Base-by-base conservation (phyloP, 1,284 basidiomycete species). In the Coniferiporia weirii region DNA sequence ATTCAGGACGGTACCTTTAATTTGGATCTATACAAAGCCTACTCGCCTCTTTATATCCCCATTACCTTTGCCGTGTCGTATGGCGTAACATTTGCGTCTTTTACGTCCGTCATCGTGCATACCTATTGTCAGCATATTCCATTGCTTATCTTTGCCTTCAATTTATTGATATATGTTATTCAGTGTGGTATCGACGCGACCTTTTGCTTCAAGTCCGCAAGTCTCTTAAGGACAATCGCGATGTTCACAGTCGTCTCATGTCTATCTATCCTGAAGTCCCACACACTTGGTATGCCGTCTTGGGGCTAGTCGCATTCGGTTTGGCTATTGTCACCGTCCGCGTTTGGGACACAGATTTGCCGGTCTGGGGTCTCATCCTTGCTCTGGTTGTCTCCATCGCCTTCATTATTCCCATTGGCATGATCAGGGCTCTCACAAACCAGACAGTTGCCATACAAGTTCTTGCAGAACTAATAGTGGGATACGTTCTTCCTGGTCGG, bases 161-260 rank as follows among this genome's bases (percentile, higher is more conserved):
- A 20, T 44, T 36, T 57, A 68, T 48, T 66, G 45, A 22, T 38
- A 17, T 53, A 34, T 38, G 36, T 58, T 63, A 15, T 56, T 1
- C 60, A 89, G 86, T 94, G 48, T 93, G 89, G 89, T 92, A 91
- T 76, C 85, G 91, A 56, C 80, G 81, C 61, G 92, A 90, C 66
- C 88, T 95, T 60, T 67, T 76, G 48, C 82, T 83, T 60, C 84
- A 89, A 61, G 82, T 89, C 75, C 79, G 81, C 56, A 79, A 76
- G 52, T 78, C 77, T 32, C 73, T 89, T 45, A 80, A 79, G 62
- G 84, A 91, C 64, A 85, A 92, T 68, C 82, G 83, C 56, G 93
- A 96, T 68, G 76, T 95, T 44, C 94, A 96, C 72, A 82, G 86
- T 2, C 84, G 90, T 43, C 79, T 95, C 46, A 96, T 96, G 93